A percentile compares a stretch with the other conserved stretches of the same genome.
Evolutionary conservation across 2,329 filamentous ascomycete species (phyloP).

Genomic region (Pseudogymnoascus sp.): DNA sequence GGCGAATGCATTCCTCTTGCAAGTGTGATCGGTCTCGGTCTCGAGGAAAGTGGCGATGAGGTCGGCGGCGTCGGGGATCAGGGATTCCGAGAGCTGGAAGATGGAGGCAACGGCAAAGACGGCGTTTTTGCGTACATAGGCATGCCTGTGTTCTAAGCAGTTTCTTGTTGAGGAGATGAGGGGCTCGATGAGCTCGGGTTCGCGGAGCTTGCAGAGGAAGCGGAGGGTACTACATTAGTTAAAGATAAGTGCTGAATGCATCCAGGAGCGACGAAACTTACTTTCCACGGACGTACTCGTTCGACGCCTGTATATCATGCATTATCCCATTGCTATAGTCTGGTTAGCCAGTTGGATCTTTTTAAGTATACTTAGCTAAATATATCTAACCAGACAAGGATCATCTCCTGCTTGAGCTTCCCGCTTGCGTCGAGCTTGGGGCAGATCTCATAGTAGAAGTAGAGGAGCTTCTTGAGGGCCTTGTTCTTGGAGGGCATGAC

Average conservation of each 20-base stretch:
- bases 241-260: too few species aligned
- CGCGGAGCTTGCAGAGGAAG: constrained; percentile 92
- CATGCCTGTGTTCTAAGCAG: constrained; percentile 92
- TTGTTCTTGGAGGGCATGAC: constrained; percentile 99
- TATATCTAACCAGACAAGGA: constrained; percentile 76
- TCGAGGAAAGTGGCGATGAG: constrained; percentile 85
- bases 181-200: constrained; percentile 92
- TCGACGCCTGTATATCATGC: constrained; percentile 75
- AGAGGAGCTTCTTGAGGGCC: constrained; percentile 91
- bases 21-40: constrained; percentile 84
- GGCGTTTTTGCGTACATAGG: constrained; percentile 96
- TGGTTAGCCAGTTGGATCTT: too few species aligned
- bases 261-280: too few species aligned
- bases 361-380: constrained; percentile 5
- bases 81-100: constrained; percentile 77
- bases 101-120: constrained; percentile 93
- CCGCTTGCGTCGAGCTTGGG: constrained; percentile 87
- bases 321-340: constrained; percentile 81
- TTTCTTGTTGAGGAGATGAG: constrained; percentile 84
- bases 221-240: constrained; percentile 57
- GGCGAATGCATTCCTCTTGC: constrained; percentile 96
- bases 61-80: constrained; percentile 93
- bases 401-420: constrained; percentile 99
- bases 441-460: constrained; percentile 99
- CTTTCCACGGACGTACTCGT: constrained; percentile 97